phyloP scores from a whole-genome alignment of 2,329 filamentous ascomycete species.

The Cytospora mali region DNA sequence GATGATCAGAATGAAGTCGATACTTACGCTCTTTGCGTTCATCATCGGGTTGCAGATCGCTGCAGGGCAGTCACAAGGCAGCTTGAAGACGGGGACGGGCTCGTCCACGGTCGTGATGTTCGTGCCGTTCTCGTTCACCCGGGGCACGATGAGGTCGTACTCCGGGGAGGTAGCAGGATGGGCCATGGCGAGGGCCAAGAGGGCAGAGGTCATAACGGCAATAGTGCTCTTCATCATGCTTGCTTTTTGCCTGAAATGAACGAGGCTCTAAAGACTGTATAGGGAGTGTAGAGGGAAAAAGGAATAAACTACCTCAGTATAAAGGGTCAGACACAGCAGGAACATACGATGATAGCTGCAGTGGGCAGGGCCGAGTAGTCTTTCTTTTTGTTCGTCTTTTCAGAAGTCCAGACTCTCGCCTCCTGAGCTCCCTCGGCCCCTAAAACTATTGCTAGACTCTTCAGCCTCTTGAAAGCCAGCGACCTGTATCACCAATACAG shows the following conservation, averaged over 20 bases:
- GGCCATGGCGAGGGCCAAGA: constrained; percentile 14
- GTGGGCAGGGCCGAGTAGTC: neutral
- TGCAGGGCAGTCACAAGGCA: constrained; percentile 25
- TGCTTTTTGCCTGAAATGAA: neutral
- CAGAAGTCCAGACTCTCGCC: neutral
- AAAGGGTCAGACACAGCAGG: neutral
- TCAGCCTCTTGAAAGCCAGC: neutral
- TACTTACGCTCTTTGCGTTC: constrained; percentile 30
- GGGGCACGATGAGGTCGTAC: constrained; percentile 1
- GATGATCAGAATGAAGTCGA: neutral
- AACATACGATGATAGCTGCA: neutral
- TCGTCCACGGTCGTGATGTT: constrained; percentile 15
- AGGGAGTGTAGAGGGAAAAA: neutral
- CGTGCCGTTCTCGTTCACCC: constrained; percentile 21
- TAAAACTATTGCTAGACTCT: no score
- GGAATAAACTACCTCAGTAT: neutral
- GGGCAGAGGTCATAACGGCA: constrained; percentile 2
- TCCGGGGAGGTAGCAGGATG: constrained; percentile 10
- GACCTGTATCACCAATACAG: neutral
- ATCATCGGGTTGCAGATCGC: constrained; percentile 28
- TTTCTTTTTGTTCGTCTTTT: neutral
- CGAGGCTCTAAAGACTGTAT: neutral
- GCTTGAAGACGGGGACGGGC: constrained; percentile 28
- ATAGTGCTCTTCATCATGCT: constrained; percentile 19
- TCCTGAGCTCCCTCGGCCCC: neutral